Conservation (phyloP, 1,284 basidiomycete species). For the Volvariella volvacea region DNA sequence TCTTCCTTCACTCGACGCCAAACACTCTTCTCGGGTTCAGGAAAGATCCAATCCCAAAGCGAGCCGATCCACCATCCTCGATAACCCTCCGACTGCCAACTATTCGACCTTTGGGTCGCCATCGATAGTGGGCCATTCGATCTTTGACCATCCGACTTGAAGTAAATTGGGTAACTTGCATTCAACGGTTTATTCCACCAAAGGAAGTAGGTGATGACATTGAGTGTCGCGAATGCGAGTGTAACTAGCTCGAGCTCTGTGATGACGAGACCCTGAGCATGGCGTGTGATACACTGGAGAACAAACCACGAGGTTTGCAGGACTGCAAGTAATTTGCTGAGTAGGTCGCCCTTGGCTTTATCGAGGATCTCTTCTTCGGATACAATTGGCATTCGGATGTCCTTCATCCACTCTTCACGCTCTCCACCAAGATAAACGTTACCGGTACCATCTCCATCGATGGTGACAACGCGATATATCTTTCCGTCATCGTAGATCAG, state of each 20-base stretch:
- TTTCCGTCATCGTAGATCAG: slow-evolving; percentile 11
- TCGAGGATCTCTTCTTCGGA: slow-evolving; percentile 24
- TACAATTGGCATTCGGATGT: slow-evolving; percentile 17
- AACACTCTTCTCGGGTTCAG: no score
- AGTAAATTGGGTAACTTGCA: no score
- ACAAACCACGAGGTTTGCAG: slow-evolving; percentile 26
- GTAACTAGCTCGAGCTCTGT: slow-evolving; percentile 26
- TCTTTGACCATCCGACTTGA: no score
- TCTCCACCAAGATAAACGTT: slow-evolving; percentile 10
- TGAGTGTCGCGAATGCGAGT: slow-evolving; percentile 21
- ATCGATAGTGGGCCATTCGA: no score
- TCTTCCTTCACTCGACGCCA: no score
- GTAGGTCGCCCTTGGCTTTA: slow-evolving; percentile 25
- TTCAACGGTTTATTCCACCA: slow-evolving; percentile 30
- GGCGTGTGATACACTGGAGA: slow-evolving; percentile 20
- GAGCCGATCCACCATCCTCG: no score
- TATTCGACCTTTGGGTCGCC: no score
- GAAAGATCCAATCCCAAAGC: no score
- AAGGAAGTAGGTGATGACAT: slow-evolving; percentile 19
- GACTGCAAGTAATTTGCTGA: slow-evolving; percentile 25
- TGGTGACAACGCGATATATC: slow-evolving; percentile 11
- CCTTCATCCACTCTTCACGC: slow-evolving; percentile 7
- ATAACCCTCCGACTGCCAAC: no score
- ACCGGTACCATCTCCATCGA: slow-evolving; percentile 12
- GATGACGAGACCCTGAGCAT: slow-evolving; percentile 15